A percentile compares a stretch with the other conserved stretches of the same genome.
Conservation (phyloP, 1,139 yeast species). For the Insectozyma bohioensis region DNA sequence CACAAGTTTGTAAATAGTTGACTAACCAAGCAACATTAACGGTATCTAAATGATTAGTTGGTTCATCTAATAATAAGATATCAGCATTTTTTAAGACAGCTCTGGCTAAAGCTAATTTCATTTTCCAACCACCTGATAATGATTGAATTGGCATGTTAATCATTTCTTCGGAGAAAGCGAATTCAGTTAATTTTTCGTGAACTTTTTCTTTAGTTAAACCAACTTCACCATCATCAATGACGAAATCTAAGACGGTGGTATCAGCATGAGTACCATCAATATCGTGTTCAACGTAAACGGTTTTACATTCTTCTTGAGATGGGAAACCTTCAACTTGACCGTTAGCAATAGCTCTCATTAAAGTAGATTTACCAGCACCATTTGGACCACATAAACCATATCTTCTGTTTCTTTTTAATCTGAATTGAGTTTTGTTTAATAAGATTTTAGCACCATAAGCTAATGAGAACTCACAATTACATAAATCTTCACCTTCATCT, state of each 20-base stretch:
- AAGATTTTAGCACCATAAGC: conserved; percentile 99
- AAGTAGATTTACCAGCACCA: conserved; percentile 99
- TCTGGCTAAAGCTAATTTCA: conserved; percentile 99
- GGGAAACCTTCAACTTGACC: conserved; percentile 99
- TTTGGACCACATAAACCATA: conserved; percentile 99
- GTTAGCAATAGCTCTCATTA: conserved; percentile 99
- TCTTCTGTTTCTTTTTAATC: conserved; percentile 99
- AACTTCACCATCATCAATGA: conserved; percentile 77
- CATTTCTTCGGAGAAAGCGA: conserved; percentile 92
- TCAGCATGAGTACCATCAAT: conserved; percentile 98
- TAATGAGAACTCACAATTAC: conserved; percentile 99
- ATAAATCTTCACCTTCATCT: conserved; percentile 99
- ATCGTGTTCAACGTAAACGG: conserved; percentile 99
- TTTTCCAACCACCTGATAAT: conserved; percentile 99
- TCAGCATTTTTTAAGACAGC: conserved; percentile 99
- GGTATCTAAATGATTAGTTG: conserved; percentile 99
- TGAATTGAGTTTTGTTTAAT: conserved; percentile 98
- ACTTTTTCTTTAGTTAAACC: conserved; percentile 70
- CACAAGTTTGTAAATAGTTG: conserved; percentile 97
- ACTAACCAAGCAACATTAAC: conserved; percentile 99
- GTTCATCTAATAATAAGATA: conserved; percentile 97
- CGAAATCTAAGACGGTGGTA: conserved; percentile 89
- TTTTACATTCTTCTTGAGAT: conserved; percentile 95
- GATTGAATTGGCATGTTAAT: conserved; percentile 90
- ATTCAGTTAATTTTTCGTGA: conserved; percentile 75